Base-by-base conservation (phyloP, 2,329 filamentous ascomycete species). In the Phaeosphaeria sp. region DNA sequence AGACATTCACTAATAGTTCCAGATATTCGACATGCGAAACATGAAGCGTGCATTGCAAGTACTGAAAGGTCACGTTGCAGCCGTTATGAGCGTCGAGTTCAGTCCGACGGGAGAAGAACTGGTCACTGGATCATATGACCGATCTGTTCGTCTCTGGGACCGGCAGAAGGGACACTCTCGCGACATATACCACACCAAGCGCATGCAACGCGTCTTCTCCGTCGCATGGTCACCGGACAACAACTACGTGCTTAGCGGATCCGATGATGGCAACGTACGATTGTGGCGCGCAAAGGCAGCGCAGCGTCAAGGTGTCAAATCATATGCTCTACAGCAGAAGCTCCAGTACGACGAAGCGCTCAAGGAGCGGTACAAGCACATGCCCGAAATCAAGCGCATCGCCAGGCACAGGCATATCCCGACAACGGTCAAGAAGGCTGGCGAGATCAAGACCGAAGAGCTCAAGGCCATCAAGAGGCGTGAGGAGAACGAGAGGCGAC, bases 21-120 rank as follows among this genome's bases (percentile, higher is more conserved):
- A 64, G 59, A 86, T 97, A 59, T 99, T 99, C 72, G 95, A 99
- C 77, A 96, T 96, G 87, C 87, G 95, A 67, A 94, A 92, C 74
- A 90, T 97, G 76, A 88, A 91, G 66, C 89, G 92, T 61, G 92
- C 94, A 0, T 81, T 96, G 59, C 97, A 98, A 74, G 88, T 97
- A 8, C 84, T 96, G 53, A 95, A 94, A 77, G 92, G 94, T 68
- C 92, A 96, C 74, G 93, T 96, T 49, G 86, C 88, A 7, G 95
- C 95, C 20, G 93, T 97, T 22, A 97, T 97, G 92, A 93, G 96
- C 76, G 90, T 99, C 42, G 92, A 97, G 73, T 99, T 94, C 79
- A 93, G 90, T 49, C 94, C 95, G 0, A 98, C 95, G 0, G 95
- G 95, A 58, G 91, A 97, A 76, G 93, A 97, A 76, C 86, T 99